Percentiles rank a stretch among this genome's conserved stretches.
These are phyloP conservation scores for Shiraia bambusicola DNA, from an alignment of 2,329 filamentous ascomycete genomes.

Conservation along the genomic window DNA sequence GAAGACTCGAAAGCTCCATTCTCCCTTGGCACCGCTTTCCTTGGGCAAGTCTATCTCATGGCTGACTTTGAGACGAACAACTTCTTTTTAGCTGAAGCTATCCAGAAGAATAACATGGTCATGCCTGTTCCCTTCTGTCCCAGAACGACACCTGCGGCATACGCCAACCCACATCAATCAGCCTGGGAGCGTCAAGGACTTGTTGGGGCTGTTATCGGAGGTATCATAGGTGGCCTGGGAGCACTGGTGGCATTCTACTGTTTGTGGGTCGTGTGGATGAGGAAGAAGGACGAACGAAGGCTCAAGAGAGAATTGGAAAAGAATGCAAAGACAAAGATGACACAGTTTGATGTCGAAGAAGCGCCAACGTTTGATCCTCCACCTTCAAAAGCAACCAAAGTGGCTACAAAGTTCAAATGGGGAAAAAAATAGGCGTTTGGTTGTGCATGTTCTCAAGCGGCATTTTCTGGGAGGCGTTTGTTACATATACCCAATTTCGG, in stretches of 20 bases:
- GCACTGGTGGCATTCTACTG: conserved; percentile 31
- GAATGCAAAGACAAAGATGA: conserved; percentile 31
- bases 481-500: conserved; percentile 16
- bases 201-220: conserved; percentile 44
- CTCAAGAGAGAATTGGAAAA: conserved; percentile 30
- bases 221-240: conserved; percentile 40
- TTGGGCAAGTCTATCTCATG: conserved; percentile 49
- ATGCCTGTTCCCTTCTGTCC: conserved; percentile 47
- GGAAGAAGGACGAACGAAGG: conserved; percentile 31
- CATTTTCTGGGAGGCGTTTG: background rate
- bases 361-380: conserved; percentile 36
- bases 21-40: conserved; percentile 45
- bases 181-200: conserved; percentile 39
- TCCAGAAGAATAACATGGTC: conserved; percentile 44
- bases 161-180: conserved; percentile 29
- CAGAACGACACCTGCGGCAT: conserved; percentile 38
- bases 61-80: conserved; percentile 44
- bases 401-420: conserved; percentile 32
- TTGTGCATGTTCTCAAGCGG: too few relatives aligned
- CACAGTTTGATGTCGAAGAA: conserved; percentile 38
- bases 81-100: conserved; percentile 47
- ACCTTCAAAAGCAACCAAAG: conserved; percentile 25
- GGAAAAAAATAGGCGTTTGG: conserved; percentile 25
- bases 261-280: conserved; percentile 31
- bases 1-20: conserved; percentile 34